Percentiles rank a stretch among this genome's conserved stretches.
Conservation (phyloP, 768 basidiomycete genomes). For the Holtermannia corniformis region DNA sequence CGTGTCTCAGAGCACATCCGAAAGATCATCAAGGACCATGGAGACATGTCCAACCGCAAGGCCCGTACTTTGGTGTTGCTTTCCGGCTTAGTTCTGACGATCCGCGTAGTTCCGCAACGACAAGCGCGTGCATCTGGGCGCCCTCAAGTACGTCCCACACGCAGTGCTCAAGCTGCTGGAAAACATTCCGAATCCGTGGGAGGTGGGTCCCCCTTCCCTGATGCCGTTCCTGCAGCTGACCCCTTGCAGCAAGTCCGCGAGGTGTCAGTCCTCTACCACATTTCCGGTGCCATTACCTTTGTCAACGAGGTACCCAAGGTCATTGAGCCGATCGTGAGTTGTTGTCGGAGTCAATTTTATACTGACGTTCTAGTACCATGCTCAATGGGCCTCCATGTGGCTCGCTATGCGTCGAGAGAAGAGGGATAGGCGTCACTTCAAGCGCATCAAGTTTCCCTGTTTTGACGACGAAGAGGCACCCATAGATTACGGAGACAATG, state of each 20-base stretch:
- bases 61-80: background rate
- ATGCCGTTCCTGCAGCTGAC: slow-evolving; percentile 4
- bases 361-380: slow-evolving; percentile 56
- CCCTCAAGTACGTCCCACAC: slow-evolving; percentile 89
- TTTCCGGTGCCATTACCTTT: slow-evolving; percentile 98
- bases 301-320: slow-evolving; percentile 96
- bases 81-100: background rate
- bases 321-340: slow-evolving; percentile 70
- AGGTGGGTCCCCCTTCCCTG: slow-evolving; percentile 47
- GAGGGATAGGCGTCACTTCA: slow-evolving; percentile 95
- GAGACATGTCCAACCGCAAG: slow-evolving; percentile 98
- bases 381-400: slow-evolving; percentile 99
- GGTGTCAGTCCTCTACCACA: slow-evolving; percentile 95
- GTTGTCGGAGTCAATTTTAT: background rate
- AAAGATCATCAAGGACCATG: slow-evolving; percentile 99
- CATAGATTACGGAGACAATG: slow-evolving; percentile 97
- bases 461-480: slow-evolving; percentile 99
- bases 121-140: slow-evolving; percentile 97
- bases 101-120: slow-evolving; percentile 75
- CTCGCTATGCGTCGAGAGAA: slow-evolving; percentile 98
- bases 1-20: slow-evolving; percentile 79
- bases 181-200: slow-evolving; percentile 96
- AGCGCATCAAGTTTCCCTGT: slow-evolving; percentile 98
- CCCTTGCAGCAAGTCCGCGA: slow-evolving; percentile 75
- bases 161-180: slow-evolving; percentile 98